phyloP scores from a whole-genome alignment of 176 grass and related monocot species.

The Musa itinerans region DNA sequence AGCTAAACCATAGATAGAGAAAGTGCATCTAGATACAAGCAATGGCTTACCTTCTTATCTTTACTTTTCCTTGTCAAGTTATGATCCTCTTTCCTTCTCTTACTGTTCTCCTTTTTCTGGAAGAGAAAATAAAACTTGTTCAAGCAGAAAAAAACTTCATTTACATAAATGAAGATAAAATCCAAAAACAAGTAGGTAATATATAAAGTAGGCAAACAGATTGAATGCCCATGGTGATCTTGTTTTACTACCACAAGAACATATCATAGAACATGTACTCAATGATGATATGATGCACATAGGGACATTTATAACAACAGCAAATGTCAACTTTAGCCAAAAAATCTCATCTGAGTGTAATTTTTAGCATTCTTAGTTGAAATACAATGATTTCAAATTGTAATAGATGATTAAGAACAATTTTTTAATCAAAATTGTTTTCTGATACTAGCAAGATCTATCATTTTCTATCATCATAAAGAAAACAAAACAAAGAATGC shows the following conservation, averaged over 20 bases:
- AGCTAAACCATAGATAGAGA: no score
- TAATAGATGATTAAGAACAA: no score
- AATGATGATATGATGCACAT: neutral
- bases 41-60: slow-evolving; percentile 51
- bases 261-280: neutral
- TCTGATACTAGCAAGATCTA: neutral
- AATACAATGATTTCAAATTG: no score
- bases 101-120: slow-evolving; percentile 55
- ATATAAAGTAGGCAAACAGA: no score
- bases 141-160: neutral
- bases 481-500: neutral
- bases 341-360: neutral
- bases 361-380: no score
- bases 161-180: neutral
- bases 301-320: neutral
- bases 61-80: slow-evolving; percentile 47
- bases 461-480: neutral
- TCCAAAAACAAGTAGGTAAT: neutral
- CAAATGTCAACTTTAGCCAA: neutral
- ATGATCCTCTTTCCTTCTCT: slow-evolving; percentile 55
- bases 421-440: neutral
- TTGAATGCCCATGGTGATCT: neutral
- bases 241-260: neutral
- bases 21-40: neutral
- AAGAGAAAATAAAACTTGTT: slow-evolving; percentile 1